A percentile compares a stretch with the other conserved stretches of the same genome.
Evolutionary conservation across 2,329 filamentous ascomycete genomes (phyloP).

Genomic region (Helicocarpus griseus): DNA sequence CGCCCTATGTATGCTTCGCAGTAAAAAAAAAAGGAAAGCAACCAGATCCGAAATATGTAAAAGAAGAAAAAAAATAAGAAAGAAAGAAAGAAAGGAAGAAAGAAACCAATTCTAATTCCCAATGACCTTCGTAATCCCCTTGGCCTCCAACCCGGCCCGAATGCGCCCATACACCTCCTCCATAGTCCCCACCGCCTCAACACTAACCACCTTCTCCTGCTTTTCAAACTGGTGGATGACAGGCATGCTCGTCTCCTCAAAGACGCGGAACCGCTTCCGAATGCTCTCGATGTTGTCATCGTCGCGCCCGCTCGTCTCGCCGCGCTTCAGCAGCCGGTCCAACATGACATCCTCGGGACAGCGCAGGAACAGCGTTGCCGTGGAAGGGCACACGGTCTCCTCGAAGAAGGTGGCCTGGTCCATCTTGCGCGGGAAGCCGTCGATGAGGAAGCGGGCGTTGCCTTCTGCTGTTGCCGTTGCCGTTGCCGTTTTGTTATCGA

Average conservation of each 20-base stretch:
- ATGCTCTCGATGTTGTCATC: constrained; percentile 96
- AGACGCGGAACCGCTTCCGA: constrained; percentile 89
- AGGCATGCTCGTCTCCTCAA: constrained; percentile 94
- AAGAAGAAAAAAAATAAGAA: constrained; percentile 5
- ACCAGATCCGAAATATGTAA: constrained; percentile 4
- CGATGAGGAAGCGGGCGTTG: constrained; percentile 39
- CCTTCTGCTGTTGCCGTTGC: background rate
- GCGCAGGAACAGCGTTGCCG: constrained; percentile 87
- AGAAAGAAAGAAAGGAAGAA: constrained; percentile 6
- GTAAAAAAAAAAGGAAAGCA: constrained; percentile 6
- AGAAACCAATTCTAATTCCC: constrained; percentile 5
- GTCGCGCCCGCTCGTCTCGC: constrained; percentile 80
- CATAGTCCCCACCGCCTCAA: constrained; percentile 60
- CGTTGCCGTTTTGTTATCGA: constrained; percentile 52
- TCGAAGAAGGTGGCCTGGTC: constrained; percentile 96
- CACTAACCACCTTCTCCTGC: constrained; percentile 68
- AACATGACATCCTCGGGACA: constrained; percentile 87
- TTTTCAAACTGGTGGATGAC: constrained; percentile 78
- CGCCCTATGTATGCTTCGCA: background rate
- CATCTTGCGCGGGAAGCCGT: constrained; percentile 90
- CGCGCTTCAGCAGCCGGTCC: constrained; percentile 70
- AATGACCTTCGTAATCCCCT: constrained; percentile 27
- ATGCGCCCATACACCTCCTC: constrained; percentile 55
- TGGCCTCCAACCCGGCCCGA: constrained; percentile 36
- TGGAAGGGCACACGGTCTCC: constrained; percentile 70